phyloP scores from a whole-genome alignment of 2,329 filamentous ascomycete species.

The Pestalotiopsis sp. region DNA sequence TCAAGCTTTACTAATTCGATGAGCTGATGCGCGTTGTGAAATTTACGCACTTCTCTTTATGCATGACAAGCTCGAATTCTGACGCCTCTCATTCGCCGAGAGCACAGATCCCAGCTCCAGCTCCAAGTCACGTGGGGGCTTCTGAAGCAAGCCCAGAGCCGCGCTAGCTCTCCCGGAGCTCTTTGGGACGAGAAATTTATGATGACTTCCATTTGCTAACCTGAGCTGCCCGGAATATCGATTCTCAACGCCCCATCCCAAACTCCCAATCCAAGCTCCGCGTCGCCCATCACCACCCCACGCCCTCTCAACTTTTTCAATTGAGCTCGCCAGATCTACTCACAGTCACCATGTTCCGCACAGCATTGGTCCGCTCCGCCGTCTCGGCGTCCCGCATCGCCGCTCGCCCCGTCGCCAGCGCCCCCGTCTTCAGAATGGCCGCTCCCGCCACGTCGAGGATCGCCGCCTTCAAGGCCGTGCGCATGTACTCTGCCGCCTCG shows the following conservation, averaged over 20 bases:
- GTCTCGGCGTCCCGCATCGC: conserved; percentile 55
- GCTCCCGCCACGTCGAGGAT: conserved; percentile 62
- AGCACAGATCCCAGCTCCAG: not conserved
- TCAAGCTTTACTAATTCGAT: not conserved
- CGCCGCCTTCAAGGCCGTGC: conserved; percentile 67
- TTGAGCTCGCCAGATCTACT: conserved; percentile 15
- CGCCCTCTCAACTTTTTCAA: conserved; percentile 9
- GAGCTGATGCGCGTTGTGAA: not conserved
- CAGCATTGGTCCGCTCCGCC: conserved; percentile 79
- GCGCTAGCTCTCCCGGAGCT: conserved; percentile 10
- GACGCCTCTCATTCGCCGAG: not conserved
- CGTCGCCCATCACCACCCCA: not conserved
- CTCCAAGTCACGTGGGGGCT: conserved; percentile 7
- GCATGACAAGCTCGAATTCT: not conserved
- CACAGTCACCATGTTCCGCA: conserved; percentile 77
- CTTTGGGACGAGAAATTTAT: conserved; percentile 36
- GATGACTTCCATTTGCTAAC: conserved; percentile 25
- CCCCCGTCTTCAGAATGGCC: conserved; percentile 52
- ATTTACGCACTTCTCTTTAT: not conserved
- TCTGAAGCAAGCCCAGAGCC: not conserved
- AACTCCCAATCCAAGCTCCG: conserved; percentile 13
- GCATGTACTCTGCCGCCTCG: conserved; percentile 84
- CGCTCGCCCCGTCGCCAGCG: conserved; percentile 60
- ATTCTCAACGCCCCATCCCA: conserved; percentile 11
- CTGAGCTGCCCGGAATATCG: not conserved